A percentile compares a stretch with the other conserved stretches of the same genome.
Conservation (phyloP, 2,329 filamentous ascomycete species). For the Didymella lethalis region DNA sequence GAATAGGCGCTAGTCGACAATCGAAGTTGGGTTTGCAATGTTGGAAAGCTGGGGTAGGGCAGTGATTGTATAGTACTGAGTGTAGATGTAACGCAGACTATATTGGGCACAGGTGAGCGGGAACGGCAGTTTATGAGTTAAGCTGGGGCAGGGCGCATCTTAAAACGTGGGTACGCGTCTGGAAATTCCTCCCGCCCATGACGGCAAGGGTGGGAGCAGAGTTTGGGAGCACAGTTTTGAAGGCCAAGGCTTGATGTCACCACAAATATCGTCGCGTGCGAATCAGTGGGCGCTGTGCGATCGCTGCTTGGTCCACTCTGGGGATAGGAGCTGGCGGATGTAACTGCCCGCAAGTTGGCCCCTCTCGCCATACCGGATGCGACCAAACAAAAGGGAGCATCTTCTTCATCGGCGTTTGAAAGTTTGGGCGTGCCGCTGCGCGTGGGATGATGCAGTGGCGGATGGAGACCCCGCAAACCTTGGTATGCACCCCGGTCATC, state of each 20-base stretch:
- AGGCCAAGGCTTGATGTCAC: constrained; percentile 47
- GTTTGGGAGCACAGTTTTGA: constrained; percentile 33
- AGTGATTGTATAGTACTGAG: constrained; percentile 40
- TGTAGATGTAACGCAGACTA: constrained; percentile 31
- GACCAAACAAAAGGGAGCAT: constrained; percentile 18
- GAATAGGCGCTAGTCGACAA: constrained; percentile 13
- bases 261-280: constrained; percentile 26
- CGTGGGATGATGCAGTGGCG: constrained; percentile 46
- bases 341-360: constrained; percentile 29
- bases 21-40: constrained; percentile 3
- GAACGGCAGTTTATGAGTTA: constrained; percentile 23
- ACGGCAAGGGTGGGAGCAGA: constrained; percentile 47
- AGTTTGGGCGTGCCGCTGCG: constrained; percentile 31
- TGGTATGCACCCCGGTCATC: constrained; percentile 33
- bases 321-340: constrained; percentile 27
- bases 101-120: constrained; percentile 33
- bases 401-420: constrained; percentile 46
- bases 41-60: constrained; percentile 25
- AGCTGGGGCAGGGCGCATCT: constrained; percentile 37
- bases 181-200: constrained; percentile 44
- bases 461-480: constrained; percentile 40
- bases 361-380: constrained; percentile 14
- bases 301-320: constrained; percentile 26
- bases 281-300: constrained; percentile 34
- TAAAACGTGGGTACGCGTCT: constrained; percentile 31